phyloP scores from a whole-genome alignment of 2,329 filamentous ascomycete genomes.

The Botrytis aclada region DNA sequence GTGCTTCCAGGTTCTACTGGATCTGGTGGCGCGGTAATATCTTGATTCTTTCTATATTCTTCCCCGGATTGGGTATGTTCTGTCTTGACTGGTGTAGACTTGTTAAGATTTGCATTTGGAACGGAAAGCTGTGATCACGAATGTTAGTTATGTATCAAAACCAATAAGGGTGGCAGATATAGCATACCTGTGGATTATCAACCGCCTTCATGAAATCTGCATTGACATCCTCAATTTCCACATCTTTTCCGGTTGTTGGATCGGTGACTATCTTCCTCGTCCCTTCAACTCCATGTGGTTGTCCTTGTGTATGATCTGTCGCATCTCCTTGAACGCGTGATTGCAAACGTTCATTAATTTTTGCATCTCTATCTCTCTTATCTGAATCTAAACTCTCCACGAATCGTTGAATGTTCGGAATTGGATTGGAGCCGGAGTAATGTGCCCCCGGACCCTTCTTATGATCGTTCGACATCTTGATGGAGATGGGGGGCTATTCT shows the following conservation, averaged over 20 bases:
- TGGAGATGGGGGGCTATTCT: not conserved
- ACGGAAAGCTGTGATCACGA: constrained; percentile 61
- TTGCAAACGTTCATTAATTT: constrained; percentile 57
- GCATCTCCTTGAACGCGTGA: constrained; percentile 40
- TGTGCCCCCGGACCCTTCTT: constrained; percentile 22
- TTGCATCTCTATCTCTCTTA: constrained; percentile 70
- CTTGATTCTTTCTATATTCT: constrained; percentile 82
- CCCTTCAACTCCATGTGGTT: constrained; percentile 39
- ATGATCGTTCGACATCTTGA: constrained; percentile 18
- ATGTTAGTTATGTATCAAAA: not conserved
- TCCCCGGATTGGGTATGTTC: constrained; percentile 67
- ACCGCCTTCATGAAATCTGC: constrained; percentile 66
- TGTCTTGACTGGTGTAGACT: constrained; percentile 68
- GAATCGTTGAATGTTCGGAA: constrained; percentile 30
- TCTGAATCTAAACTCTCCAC: constrained; percentile 74
- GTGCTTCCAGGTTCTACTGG: constrained; percentile 78
- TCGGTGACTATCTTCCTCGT: constrained; percentile 69
- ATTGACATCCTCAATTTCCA: constrained; percentile 80
- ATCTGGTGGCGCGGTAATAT: constrained; percentile 86
- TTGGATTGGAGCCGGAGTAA: constrained; percentile 30
- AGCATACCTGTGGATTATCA: constrained; percentile 64
- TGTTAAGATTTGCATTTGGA: constrained; percentile 84
- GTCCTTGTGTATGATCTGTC: constrained; percentile 44
- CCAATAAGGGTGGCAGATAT: not conserved
- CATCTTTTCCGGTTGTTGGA: constrained; percentile 80